Conservation (phyloP, 208 protist genomes). For the Porcisia deanei region DNA sequence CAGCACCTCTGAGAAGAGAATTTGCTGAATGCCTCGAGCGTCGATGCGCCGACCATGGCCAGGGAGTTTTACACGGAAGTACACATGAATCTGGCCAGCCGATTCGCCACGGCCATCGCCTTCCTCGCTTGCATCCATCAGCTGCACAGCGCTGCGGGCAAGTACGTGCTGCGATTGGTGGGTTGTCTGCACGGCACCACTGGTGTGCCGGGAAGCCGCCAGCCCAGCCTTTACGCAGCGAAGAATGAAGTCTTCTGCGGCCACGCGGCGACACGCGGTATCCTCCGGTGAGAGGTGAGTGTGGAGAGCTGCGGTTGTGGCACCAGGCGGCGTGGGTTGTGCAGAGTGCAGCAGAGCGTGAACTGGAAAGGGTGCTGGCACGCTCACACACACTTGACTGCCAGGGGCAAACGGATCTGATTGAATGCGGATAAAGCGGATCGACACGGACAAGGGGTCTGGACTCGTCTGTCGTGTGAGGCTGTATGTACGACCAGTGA, state of each 20-base stretch:
- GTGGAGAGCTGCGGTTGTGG: background rate
- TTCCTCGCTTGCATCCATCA: constrained; percentile 22
- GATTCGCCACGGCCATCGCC: background rate
- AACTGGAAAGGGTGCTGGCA: constrained; percentile 33
- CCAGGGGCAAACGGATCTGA: constrained; percentile 81
- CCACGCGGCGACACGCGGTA: constrained; percentile 38
- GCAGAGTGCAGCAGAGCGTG: constrained; percentile 4
- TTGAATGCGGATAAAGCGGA: constrained; percentile 54
- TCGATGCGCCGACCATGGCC: constrained; percentile 80
- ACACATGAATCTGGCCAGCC: constrained; percentile 39
- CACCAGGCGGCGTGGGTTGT: background rate
- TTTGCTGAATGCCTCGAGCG: constrained; percentile 43
- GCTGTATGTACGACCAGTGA: constrained; percentile 40
- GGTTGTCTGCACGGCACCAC: constrained; percentile 76
- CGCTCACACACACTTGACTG: constrained; percentile 45
- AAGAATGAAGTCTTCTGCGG: constrained; percentile 69
- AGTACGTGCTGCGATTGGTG: constrained; percentile 86
- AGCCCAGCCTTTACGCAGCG: constrained; percentile 39
- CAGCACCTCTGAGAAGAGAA: constrained; percentile 51
- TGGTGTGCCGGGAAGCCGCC: background rate
- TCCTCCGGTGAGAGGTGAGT: constrained; percentile 1
- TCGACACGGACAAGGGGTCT: constrained; percentile 13
- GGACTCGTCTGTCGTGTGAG: constrained; percentile 21
- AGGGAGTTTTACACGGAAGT: constrained; percentile 90
- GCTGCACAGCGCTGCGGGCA: constrained; percentile 73